These are phyloP conservation scores for Psilocybe sp. DNA, from an alignment of 768 basidiomycete genomes.

Conservation along the genomic window DNA sequence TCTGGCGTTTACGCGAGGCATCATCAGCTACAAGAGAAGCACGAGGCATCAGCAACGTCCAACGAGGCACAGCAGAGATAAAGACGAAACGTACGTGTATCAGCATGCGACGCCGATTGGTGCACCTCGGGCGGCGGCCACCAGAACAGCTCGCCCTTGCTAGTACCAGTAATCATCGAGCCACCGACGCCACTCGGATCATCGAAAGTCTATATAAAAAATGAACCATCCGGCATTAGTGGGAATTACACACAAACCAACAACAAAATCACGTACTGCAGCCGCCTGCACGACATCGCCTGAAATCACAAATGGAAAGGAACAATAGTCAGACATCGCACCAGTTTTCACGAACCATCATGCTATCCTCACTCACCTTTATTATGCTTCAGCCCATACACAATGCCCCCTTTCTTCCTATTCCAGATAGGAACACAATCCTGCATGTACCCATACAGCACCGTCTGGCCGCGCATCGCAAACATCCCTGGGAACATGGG, in stretches of 20 bases:
- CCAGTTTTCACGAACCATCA: not conserved
- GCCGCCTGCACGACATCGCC: constrained; percentile 40
- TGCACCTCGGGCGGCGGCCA: constrained; percentile 45
- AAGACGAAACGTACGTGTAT: constrained; percentile 5
- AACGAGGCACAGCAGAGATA: not conserved
- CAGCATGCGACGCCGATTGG: constrained; percentile 8
- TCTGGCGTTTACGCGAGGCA: constrained; percentile 11
- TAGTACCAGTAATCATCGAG: constrained; percentile 56
- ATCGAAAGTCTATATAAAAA: constrained; percentile 42
- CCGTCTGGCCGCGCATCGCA: constrained; percentile 46
- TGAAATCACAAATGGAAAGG: constrained; percentile 17
- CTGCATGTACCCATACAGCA: constrained; percentile 56
- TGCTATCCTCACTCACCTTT: constrained; percentile 41
- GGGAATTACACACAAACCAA: constrained; percentile 3
- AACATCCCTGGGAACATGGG: constrained; percentile 50
- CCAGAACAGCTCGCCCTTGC: constrained; percentile 53
- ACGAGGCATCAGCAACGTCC: constrained; percentile 3
- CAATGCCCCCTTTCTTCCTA: constrained; percentile 44
- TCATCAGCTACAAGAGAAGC: constrained; percentile 7
- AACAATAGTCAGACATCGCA: constrained; percentile 9
- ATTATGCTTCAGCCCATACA: constrained; percentile 60
- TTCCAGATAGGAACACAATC: constrained; percentile 65
- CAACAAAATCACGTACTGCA: constrained; percentile 29
- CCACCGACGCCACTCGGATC: constrained; percentile 36
- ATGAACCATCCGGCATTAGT: not conserved